Conservation (phyloP, 345 rosid genomes). For the Lepidium didymum region DNA sequence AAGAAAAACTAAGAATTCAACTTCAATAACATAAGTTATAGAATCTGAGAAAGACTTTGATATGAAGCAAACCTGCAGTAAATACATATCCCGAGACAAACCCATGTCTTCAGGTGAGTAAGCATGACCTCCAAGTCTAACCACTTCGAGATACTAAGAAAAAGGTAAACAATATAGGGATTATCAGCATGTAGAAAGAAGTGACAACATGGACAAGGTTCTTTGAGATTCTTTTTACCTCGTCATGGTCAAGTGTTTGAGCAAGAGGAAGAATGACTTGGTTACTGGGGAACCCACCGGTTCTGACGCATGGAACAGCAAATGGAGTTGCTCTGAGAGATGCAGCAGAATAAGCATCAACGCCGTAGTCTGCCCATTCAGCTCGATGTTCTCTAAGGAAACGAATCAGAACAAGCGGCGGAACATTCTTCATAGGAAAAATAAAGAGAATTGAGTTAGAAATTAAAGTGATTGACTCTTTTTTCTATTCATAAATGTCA, state of each 20-base stretch:
- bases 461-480: background rate
- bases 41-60: background rate
- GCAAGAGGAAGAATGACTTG: slow-evolving; percentile 92
- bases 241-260: slow-evolving; percentile 88
- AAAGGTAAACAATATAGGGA: background rate
- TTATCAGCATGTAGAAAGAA: background rate
- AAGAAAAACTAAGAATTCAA: background rate
- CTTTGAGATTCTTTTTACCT: slow-evolving; percentile 37
- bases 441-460: background rate
- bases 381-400: slow-evolving; percentile 95
- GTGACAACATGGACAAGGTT: background rate
- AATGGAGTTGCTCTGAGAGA: slow-evolving; percentile 77
- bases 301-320: slow-evolving; percentile 69
- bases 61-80: slow-evolving; percentile 56
- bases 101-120: slow-evolving; percentile 81
- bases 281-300: slow-evolving; percentile 81
- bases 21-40: background rate
- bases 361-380: slow-evolving; percentile 95
- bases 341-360: slow-evolving; percentile 75
- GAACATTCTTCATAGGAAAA: slow-evolving; percentile 56
- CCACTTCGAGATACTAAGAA: slow-evolving; percentile 80
- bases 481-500: background rate
- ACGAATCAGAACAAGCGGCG: slow-evolving; percentile 81
- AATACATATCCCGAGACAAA: slow-evolving; percentile 78
- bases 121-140: slow-evolving; percentile 83